Evolutionary conservation across 1,284 basidiomycete genomes (phyloP).

Genomic region (Trametes versicolor): DNA sequence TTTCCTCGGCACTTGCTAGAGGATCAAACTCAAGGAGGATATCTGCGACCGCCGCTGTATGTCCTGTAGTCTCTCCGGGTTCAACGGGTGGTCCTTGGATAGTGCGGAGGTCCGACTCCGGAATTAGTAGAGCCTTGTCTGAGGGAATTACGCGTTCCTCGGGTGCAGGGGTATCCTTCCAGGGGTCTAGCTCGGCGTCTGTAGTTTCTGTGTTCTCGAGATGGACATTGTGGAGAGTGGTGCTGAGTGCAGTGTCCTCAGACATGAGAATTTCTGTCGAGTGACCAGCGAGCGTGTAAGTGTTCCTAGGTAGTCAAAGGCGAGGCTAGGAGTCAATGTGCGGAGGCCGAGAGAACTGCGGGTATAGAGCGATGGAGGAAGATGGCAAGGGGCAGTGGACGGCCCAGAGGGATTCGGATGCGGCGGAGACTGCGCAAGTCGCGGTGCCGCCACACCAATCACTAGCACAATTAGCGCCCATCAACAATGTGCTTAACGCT

Average conservation of each 20-base stretch:
- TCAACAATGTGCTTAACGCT: too few species aligned
- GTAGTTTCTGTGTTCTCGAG: constrained; percentile 3
- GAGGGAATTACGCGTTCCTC: not conserved
- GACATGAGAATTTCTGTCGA: constrained; percentile 9
- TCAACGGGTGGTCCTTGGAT: constrained; percentile 45
- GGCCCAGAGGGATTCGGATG: too few species aligned
- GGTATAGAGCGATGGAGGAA: too few species aligned
- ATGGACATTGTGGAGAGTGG: constrained; percentile 18
- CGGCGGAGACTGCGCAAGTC: too few species aligned
- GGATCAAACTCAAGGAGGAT: constrained; percentile 75
- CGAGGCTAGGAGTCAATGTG: too few species aligned
- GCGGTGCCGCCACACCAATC: too few species aligned
- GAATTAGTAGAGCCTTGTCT: constrained; percentile 45
- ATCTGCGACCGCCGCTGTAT: constrained; percentile 43
- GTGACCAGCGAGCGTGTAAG: not conserved
- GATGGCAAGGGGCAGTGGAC: too few species aligned
- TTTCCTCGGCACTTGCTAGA: constrained; percentile 62
- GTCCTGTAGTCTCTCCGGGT: constrained; percentile 27
- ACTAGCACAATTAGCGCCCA: too few species aligned
- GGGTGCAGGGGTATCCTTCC: constrained; percentile 35
- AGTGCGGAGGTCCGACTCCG: constrained; percentile 50
- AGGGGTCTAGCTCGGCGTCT: constrained; percentile 40
- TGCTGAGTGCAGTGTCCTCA: constrained; percentile 13
- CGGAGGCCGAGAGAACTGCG: too few species aligned
- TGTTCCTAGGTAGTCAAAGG: too few species aligned